These are phyloP conservation scores for Closterium sp. DNA, from an alignment of 139 green algal genomes.

Conservation along the genomic window DNA sequence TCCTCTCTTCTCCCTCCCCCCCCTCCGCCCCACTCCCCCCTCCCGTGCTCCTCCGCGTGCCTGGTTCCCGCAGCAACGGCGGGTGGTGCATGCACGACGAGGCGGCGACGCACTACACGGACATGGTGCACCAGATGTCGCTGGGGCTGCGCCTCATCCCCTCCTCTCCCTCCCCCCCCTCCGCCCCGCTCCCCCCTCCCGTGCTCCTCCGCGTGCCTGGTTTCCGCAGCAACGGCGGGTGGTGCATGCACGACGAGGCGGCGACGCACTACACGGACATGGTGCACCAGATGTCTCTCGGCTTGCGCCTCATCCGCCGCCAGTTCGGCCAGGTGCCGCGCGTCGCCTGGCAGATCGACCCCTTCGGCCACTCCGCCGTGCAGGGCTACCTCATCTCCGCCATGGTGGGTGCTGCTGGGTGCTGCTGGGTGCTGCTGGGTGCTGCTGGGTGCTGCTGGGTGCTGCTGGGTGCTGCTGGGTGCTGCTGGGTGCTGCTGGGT, in stretches of 20 bases:
- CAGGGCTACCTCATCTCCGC: conserved; percentile 73
- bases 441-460: neutral
- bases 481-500: too few relatives aligned
- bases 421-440: neutral
- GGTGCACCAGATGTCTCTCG: conserved; percentile 85
- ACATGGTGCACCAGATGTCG: conserved; percentile 87
- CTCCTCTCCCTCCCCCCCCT: too few relatives aligned
- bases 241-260: conserved; percentile 91
- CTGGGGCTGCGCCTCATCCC: conserved; percentile 66
- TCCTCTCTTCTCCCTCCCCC: too few relatives aligned
- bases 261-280: conserved; percentile 72
- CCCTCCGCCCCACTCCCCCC: too few relatives aligned
- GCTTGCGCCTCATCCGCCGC: conserved; percentile 64
- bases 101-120: conserved; percentile 74
- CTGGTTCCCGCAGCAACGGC: conserved; percentile 39
- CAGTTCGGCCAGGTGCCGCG: conserved; percentile 53
- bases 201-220: neutral
- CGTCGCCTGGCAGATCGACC: conserved; percentile 87
- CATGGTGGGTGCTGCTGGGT: conserved; percentile 16
- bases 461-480: too few relatives aligned
- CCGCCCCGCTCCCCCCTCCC: too few relatives aligned
- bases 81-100: conserved; percentile 87
- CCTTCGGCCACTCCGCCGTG: conserved; percentile 85
- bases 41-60: neutral
- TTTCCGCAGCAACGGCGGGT: conserved; percentile 52